Conservation (phyloP, 176 grass and related monocot species). For the Tillandsia fasciculata region DNA sequence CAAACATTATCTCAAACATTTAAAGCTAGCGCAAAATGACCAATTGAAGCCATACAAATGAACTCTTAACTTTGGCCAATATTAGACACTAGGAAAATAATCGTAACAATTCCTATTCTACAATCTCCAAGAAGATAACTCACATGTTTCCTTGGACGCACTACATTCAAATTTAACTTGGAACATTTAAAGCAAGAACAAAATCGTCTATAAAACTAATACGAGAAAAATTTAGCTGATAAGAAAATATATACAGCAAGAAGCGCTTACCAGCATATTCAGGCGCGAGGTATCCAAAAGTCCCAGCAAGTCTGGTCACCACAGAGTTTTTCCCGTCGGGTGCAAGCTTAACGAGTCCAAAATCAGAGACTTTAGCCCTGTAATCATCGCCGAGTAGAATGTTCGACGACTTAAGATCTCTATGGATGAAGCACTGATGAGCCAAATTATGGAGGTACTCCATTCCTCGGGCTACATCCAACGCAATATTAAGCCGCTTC, state of each 20-base stretch:
- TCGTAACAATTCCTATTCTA: no score
- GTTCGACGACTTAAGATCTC: constrained; percentile 92
- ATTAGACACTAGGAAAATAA: no score
- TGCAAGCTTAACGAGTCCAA: constrained; percentile 74
- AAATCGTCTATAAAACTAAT: no score
- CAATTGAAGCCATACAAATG: no score
- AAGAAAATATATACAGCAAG: not conserved
- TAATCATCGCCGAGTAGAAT: constrained; percentile 85
- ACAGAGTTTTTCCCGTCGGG: constrained; percentile 91
- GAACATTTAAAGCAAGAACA: no score
- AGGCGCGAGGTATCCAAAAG: constrained; percentile 93
- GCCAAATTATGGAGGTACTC: constrained; percentile 90
- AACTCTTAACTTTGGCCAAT: no score
- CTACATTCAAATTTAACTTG: no score
- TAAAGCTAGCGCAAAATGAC: no score
- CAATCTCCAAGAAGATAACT: no score
- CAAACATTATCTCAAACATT: no score
- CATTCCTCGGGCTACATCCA: constrained; percentile 88
- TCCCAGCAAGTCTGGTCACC: constrained; percentile 83
- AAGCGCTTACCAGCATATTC: constrained; percentile 83
- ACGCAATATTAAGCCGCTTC: constrained; percentile 86
- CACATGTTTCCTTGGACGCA: no score
- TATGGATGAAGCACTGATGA: constrained; percentile 82
- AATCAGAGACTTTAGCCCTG: constrained; percentile 87
- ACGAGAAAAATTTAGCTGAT: not conserved